Conservation (phyloP, 495 filamentous ascomycete genomes). For the Aeminium ludgeri region DNA sequence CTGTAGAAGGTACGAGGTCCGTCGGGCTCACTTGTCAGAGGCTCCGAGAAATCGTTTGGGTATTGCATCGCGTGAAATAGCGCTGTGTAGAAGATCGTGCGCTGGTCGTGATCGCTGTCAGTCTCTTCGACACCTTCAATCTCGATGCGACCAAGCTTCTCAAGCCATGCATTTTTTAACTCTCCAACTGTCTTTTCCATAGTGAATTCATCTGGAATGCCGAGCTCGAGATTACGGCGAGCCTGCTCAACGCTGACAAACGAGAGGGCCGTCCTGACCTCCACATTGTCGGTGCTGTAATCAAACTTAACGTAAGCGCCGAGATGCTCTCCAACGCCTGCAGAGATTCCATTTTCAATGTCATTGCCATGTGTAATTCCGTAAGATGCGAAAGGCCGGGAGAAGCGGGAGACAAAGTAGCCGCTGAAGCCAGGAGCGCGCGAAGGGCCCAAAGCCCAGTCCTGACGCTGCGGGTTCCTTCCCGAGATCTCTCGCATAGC, state of each 20-base stretch:
- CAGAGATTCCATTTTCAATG: background rate
- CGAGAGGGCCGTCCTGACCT: conserved; percentile 12
- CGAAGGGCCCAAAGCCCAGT: conserved; percentile 8
- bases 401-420: conserved; percentile 15
- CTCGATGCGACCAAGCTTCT: conserved; percentile 13
- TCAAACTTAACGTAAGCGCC: conserved; percentile 12
- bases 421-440: conserved; percentile 12
- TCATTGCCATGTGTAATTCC: conserved; percentile 5
- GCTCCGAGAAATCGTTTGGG: conserved; percentile 15
- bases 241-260: conserved; percentile 15
- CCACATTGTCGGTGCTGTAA: background rate
- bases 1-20: conserved; percentile 7
- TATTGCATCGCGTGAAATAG: conserved; percentile 15
- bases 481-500: conserved; percentile 8
- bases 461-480: conserved; percentile 15
- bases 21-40: conserved; percentile 1
- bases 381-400: conserved; percentile 8
- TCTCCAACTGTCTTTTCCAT: conserved; percentile 9
- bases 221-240: conserved; percentile 10
- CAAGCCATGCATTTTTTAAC: conserved; percentile 14
- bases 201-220: conserved; percentile 4
- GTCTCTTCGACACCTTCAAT: conserved; percentile 13
- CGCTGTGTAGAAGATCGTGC: conserved; percentile 14
- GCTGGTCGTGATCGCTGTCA: conserved; percentile 4
- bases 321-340: conserved; percentile 5